A percentile compares a stretch with the other conserved stretches of the same genome.
phyloP scores from a whole-genome alignment of 2,329 filamentous ascomycete species.

The Pseudocercospora crystallina region DNA sequence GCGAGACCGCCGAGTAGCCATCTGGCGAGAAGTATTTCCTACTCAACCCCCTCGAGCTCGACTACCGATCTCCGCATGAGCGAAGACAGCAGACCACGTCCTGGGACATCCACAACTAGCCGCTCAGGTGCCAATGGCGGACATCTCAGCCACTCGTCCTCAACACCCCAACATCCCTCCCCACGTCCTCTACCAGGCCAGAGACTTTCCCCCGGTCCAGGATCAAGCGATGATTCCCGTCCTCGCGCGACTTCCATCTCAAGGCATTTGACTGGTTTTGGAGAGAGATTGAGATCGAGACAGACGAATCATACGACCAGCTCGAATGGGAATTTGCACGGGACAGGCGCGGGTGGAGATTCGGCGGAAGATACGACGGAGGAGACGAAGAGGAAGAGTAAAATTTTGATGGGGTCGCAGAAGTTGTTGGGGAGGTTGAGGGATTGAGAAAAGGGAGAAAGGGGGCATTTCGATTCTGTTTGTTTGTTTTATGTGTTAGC shows the following conservation, averaged over 20 bases:
- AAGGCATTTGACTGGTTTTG: slow-evolving; percentile 32
- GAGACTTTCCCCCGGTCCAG: slow-evolving; percentile 1
- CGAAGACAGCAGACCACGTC: neutral
- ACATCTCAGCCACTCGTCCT: no score
- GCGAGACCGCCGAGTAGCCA: slow-evolving; percentile 30
- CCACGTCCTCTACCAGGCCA: slow-evolving; percentile 1
- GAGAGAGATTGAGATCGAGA: slow-evolving; percentile 29
- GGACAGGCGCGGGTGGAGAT: slow-evolving; percentile 4
- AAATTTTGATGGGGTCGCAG: slow-evolving; percentile 44
- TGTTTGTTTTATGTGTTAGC: neutral
- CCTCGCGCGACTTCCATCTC: slow-evolving; percentile 29
- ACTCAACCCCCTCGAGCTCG: slow-evolving; percentile 24
- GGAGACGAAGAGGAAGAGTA: slow-evolving; percentile 40
- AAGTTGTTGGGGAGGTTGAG: slow-evolving; percentile 41
- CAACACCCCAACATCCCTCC: slow-evolving; percentile 4
- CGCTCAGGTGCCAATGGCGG: no score
- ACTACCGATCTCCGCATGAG: slow-evolving; percentile 16
- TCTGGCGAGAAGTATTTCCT: slow-evolving; percentile 26
- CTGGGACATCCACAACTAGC: neutral
- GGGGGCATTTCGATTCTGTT: neutral
- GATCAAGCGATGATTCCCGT: slow-evolving; percentile 11
- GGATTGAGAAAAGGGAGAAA: slow-evolving; percentile 22
- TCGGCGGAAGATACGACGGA: slow-evolving; percentile 29
- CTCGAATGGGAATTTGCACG: slow-evolving; percentile 3
- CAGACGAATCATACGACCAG: slow-evolving; percentile 2